Conservation (phyloP, 2,329 filamentous ascomycete species). For the Triangularia verruculosa region DNA sequence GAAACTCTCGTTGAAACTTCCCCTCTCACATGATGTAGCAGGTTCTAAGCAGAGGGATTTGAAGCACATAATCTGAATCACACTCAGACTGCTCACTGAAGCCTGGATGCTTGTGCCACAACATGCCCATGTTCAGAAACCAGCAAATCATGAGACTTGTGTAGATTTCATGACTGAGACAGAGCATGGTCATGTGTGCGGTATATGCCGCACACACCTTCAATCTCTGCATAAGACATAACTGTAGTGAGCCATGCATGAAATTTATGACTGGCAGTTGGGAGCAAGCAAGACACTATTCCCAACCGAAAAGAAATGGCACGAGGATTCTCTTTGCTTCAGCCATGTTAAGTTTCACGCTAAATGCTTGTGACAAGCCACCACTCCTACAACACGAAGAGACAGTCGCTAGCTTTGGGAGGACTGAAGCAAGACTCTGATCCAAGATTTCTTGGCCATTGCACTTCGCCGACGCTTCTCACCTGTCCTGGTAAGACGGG, state of each 20-base stretch:
- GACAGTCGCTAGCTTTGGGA: neutral
- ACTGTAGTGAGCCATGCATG: neutral
- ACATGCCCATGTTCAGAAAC: neutral
- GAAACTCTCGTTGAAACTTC: neutral
- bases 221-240: neutral
- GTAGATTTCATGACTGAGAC: neutral
- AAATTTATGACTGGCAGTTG: neutral
- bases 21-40: neutral
- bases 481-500: neutral
- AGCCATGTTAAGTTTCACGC: neutral
- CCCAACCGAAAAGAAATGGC: neutral
- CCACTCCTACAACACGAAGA: neutral
- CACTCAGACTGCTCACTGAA: neutral
- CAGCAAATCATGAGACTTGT: neutral
- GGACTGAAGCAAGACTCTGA: neutral
- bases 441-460: neutral
- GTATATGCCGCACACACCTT: neutral
- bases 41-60: neutral
- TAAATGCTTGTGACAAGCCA: neutral
- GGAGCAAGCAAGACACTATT: neutral
- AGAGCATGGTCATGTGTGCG: neutral
- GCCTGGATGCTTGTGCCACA: neutral
- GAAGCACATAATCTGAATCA: neutral
- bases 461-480: neutral
- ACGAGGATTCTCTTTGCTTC: neutral